phyloP scores from a whole-genome alignment of 345 rosid genomes.

The Eucalyptus curtisii region DNA sequence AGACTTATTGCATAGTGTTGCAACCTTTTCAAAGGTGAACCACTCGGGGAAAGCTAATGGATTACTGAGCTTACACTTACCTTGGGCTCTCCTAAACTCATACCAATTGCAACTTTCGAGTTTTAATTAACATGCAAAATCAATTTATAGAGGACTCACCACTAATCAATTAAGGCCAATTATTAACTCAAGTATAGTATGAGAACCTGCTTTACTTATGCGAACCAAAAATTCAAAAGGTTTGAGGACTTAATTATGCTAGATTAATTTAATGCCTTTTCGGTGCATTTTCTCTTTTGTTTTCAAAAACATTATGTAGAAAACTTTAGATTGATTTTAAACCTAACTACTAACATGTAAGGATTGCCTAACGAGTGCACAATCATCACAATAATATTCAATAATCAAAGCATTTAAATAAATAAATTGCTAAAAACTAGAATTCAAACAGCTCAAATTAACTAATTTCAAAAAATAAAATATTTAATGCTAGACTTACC shows the following conservation, averaged over 20 bases:
- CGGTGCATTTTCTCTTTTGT: too few relatives aligned
- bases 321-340: not conserved
- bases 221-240: not conserved
- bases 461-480: not conserved
- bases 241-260: not conserved
- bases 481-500: not conserved
- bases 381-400: not conserved
- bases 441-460: not conserved
- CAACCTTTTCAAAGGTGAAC: not conserved
- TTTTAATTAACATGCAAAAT: not conserved
- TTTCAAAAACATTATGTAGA: not conserved
- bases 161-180: not conserved
- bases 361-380: accelerated
- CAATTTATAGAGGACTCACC: not conserved
- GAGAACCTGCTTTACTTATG: not conserved
- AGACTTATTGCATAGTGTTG: not conserved
- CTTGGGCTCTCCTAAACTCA: too few relatives aligned
- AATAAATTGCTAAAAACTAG: not conserved
- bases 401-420: not conserved
- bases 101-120: not conserved
- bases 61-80: not conserved
- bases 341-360: not conserved
- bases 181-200: not conserved
- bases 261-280: too few relatives aligned
- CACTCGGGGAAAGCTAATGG: not conserved